phyloP scores from a whole-genome alignment of 805 yeast species.

The Hagleromyces aurorensis region DNA sequence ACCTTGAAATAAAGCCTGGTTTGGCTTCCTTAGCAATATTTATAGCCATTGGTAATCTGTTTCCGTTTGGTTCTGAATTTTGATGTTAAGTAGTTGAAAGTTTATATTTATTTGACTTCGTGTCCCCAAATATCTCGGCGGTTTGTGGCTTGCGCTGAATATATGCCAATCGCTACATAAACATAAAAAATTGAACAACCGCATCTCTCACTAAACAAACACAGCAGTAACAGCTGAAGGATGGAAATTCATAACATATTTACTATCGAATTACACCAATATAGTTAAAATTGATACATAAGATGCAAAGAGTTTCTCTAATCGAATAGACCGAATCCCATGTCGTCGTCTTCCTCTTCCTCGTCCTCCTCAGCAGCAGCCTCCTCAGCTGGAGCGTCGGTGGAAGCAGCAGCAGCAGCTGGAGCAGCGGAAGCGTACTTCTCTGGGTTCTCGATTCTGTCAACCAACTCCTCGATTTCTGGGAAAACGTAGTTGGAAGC shows the following conservation, averaged over 20 bases:
- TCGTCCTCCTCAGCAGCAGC: slow-evolving; percentile 71
- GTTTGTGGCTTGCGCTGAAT: no score
- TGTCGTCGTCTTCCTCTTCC: slow-evolving; percentile 66
- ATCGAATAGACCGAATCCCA: slow-evolving; percentile 99
- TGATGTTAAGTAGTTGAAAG: no score
- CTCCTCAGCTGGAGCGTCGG: slow-evolving; percentile 57
- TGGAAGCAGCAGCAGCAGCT: slow-evolving; percentile 72
- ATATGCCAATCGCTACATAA: no score
- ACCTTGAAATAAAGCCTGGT: no score
- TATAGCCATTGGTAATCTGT: no score
- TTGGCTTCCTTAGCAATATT: no score
- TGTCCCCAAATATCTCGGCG: no score
- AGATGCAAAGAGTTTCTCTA: slow-evolving; percentile 41
- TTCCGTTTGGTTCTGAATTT: no score
- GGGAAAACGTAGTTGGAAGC: slow-evolving; percentile 99
- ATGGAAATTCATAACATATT: not conserved
- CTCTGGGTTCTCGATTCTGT: slow-evolving; percentile 99
- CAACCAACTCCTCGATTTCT: slow-evolving; percentile 98
- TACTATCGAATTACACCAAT: no score
- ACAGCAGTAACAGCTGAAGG: no score
- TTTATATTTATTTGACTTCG: no score
- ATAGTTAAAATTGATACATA: slow-evolving; percentile 5
- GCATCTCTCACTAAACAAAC: not conserved
- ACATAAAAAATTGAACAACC: no score
- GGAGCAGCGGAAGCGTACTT: slow-evolving; percentile 99